Conservation (phyloP, 2,329 filamentous ascomycete species). For the Atkinsonella texensis region DNA sequence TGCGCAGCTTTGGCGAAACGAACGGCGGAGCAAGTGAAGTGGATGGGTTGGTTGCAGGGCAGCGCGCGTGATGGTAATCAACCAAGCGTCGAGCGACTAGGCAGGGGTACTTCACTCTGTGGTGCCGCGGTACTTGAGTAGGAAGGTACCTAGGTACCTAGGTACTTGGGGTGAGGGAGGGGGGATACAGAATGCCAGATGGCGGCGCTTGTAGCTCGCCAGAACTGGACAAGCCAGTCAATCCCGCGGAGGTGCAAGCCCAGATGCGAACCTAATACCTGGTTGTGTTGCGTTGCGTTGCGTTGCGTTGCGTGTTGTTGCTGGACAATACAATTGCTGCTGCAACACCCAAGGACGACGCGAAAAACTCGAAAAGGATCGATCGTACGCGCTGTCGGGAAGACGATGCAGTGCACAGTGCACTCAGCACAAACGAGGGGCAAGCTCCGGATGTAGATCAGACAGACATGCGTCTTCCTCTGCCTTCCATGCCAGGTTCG, state of each 20-base stretch:
- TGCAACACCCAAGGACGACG: neutral
- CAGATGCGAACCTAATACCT: neutral
- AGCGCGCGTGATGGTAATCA: conserved; percentile 3
- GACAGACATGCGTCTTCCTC: conserved; percentile 7
- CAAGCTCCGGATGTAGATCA: conserved; percentile 4
- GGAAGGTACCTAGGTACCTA: no score
- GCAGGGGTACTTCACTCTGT: neutral
- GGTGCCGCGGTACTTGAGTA: neutral
- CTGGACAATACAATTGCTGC: neutral
- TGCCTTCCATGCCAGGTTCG: conserved; percentile 1
- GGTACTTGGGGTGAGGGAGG: no score
- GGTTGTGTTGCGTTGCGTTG: neutral
- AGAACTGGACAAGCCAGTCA: neutral
- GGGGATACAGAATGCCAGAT: neutral
- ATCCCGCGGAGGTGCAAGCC: neutral
- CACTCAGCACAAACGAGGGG: neutral
- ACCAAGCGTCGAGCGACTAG: neutral
- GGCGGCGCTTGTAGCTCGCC: neutral
- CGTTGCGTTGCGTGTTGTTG: neutral
- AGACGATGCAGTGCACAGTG: neutral
- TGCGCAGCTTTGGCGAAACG: conserved; percentile 5
- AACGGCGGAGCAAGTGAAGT: conserved; percentile 7
- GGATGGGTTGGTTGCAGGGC: conserved; percentile 2
- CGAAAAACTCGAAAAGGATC: no score
- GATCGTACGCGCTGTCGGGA: neutral